These are phyloP conservation scores for Malassezia japonica DNA, from an alignment of 1,284 basidiomycete genomes.

Conservation along the genomic window DNA sequence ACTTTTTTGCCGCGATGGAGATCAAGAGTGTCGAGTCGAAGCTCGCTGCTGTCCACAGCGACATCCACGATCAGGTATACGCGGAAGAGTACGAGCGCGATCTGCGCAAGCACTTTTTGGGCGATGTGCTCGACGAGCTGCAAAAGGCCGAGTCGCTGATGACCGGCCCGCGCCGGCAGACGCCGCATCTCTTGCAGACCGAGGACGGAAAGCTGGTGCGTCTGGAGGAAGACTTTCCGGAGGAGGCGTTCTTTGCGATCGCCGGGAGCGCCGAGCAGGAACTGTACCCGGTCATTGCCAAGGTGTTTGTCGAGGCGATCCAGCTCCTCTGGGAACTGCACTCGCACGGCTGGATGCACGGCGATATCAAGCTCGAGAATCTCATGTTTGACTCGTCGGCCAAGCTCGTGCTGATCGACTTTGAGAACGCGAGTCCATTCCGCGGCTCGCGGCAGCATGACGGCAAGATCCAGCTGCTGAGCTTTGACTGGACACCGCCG, in stretches of 20 bases:
- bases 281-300: conserved; percentile 32
- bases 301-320: conserved; percentile 37
- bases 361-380: conserved; percentile 46
- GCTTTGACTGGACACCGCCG: conserved; percentile 44
- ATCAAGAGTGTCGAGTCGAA: conserved; percentile 45
- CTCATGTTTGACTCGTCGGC: conserved; percentile 41
- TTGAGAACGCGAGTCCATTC: conserved; percentile 45
- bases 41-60: conserved; percentile 22
- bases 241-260: conserved; percentile 46
- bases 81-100: conserved; percentile 31
- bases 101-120: conserved; percentile 18
- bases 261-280: conserved; percentile 42
- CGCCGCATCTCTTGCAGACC: conserved; percentile 31
- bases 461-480: conserved; percentile 35
- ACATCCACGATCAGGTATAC: conserved; percentile 20
- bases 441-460: conserved; percentile 37
- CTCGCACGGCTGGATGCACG: conserved; percentile 42
- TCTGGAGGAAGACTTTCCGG: conserved; percentile 44
- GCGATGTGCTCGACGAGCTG: conserved; percentile 42
- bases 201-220: conserved; percentile 39
- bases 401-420: conserved; percentile 38
- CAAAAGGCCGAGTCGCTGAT: conserved; percentile 45
- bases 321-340: conserved; percentile 32
- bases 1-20: conserved; percentile 47
- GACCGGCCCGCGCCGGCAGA: conserved; percentile 7